Conservation (phyloP, 305 asterid genomes). For the Solanum aculeatissimum region DNA sequence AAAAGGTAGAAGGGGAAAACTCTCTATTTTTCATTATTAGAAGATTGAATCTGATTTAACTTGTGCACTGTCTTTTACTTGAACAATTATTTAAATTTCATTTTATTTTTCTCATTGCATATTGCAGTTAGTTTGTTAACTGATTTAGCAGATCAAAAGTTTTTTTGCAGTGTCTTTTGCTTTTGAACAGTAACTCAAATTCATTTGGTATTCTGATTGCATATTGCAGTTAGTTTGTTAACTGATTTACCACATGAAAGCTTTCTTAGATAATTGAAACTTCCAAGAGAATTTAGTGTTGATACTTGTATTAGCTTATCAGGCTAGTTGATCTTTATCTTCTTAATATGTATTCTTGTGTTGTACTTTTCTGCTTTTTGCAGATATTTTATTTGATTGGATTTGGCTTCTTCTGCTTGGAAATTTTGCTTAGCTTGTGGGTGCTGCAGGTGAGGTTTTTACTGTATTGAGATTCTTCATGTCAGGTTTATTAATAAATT, state of each 20-base stretch:
- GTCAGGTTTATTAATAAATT: neutral
- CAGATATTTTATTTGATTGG: conserved; percentile 96
- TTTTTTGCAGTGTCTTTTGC: neutral
- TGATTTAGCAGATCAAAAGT: neutral
- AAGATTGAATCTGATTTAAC: neutral
- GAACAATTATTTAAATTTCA: neutral
- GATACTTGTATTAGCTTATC: neutral
- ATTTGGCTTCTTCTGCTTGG: conserved; percentile 83
- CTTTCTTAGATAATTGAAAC: neutral
- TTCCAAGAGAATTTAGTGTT: neutral
- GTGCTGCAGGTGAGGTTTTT: conserved; percentile 79
- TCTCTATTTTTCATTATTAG: neutral
- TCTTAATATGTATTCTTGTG: neutral
- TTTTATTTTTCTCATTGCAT: neutral
- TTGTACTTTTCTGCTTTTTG: conserved; percentile 7
- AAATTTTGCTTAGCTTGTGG: conserved; percentile 81
- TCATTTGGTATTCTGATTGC: neutral
- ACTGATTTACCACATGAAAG: neutral
- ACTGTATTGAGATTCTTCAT: conserved; percentile 1
- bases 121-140: neutral
- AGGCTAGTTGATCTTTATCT: neutral
- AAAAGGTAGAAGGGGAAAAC: neutral
- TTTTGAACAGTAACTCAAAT: neutral
- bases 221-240: neutral
- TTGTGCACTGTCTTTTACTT: neutral